Conservation (phyloP, 306 rosid species). For the Erythrophleum fordii region DNA sequence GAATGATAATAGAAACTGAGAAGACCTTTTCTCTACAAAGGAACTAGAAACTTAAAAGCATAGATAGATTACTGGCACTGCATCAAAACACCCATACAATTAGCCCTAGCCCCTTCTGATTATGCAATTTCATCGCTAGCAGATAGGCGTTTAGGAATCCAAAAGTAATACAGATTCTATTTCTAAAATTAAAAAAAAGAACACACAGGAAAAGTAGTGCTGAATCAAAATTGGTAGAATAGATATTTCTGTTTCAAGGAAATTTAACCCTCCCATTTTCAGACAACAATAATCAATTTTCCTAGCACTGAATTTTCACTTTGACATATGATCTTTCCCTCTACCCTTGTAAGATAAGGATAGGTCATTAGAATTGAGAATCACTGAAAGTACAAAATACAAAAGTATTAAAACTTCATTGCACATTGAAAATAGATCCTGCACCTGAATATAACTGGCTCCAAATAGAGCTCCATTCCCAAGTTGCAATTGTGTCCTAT, state of each 20-base stretch:
- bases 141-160: not conserved
- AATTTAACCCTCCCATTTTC: not conserved
- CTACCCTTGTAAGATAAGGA: not conserved
- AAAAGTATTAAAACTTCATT: conserved; percentile 26
- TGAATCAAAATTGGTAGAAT: not conserved
- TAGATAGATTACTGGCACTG: not conserved
- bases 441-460: conserved; percentile 95
- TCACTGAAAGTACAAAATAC: not conserved
- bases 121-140: not conserved
- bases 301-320: not conserved
- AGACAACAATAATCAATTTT: not conserved
- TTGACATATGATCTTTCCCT: not conserved
- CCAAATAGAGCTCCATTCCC: conserved; percentile 95
- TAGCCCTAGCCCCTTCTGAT: not conserved
- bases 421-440: conserved; percentile 19
- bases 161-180: not conserved
- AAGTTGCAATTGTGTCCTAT: conserved; percentile 83
- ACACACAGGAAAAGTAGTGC: not conserved
- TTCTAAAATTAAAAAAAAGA: not conserved
- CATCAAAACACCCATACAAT: not conserved
- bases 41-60: not conserved
- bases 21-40: not conserved
- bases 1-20: not conserved
- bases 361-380: not conserved
- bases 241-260: not conserved